Base-by-base conservation (phyloP, 2,329 filamentous ascomycete genomes). In the Trichoderma simmonsii region DNA sequence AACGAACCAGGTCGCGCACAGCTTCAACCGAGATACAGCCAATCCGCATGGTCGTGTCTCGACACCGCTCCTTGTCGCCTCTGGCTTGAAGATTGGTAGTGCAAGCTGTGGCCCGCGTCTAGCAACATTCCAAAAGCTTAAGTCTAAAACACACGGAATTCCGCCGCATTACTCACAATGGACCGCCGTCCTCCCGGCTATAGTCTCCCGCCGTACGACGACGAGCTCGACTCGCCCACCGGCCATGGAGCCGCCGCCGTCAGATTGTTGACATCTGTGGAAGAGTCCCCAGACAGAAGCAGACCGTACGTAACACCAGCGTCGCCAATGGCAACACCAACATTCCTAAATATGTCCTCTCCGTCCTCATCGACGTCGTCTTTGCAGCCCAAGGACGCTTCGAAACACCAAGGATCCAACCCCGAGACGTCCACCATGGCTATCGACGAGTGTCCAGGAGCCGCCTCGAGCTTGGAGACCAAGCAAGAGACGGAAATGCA, bases 251-350 rank as follows among this genome's bases (percentile, higher is more conserved):
- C 84, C 59, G 85, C 88, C 39, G 87, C 85, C 73, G 85, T 91
- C 70, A 85, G 89, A 76, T 82, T 91, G 76, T 82, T 91, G 81
- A 91, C 89, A 67, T 90, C 88, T 7, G 84, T 89, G 79, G 89
- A 91, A 77, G 88, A 90, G 61, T 81, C 85, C n/a, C 75, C 78
- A 32, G 72, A 73, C 15, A 72, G 71, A 60, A 30, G 32, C 57
- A 60, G 57, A 72, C 71, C 66, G 71, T 72, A 72, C 56, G 71
- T 72, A 70, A 30, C 54, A 70, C 65, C 57, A 21, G 21, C 71
- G 57, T 70, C 71, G 65, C 59, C 71, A 72, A 21, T 65, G 59
- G 63, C 71, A 72, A 67, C 70, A 67, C 59, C 70, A 39, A n/a
- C 71, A 63, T 63, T 62, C 57, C 71, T 54, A 43, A 72, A 72